phyloP scores from a whole-genome alignment of 805 yeast species.

The Pichia deserticola region DNA sequence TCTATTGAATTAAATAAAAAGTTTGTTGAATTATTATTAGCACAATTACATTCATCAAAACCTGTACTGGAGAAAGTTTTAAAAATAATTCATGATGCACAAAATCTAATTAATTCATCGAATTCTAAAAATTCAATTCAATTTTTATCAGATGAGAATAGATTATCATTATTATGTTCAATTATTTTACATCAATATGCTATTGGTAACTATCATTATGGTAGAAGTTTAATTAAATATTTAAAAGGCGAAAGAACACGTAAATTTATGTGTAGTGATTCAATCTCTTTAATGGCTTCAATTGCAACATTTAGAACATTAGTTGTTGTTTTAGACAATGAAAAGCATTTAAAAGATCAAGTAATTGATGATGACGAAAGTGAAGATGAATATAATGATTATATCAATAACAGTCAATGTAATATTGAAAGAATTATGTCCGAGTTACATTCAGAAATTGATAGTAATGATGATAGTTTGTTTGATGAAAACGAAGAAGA shows the following conservation, averaged over 20 bases:
- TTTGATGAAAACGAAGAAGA: background rate
- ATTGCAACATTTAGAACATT: slow-evolving; percentile 22
- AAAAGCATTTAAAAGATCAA: background rate
- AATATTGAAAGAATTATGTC: too few species aligned
- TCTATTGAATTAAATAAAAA: background rate
- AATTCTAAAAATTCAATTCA: slow-evolving; percentile 3
- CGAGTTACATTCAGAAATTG: too few species aligned
- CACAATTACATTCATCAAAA: background rate
- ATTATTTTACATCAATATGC: slow-evolving; percentile 24
- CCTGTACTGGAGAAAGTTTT: slow-evolving; percentile 7
- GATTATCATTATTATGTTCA: slow-evolving; percentile 25
- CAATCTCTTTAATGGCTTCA: slow-evolving; percentile 24
- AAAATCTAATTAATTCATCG: background rate
- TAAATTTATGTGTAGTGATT: slow-evolving; percentile 11
- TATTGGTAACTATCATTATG: slow-evolving; percentile 15
- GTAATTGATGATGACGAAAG: background rate
- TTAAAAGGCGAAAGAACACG: slow-evolving; percentile 13
- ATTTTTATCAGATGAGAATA: slow-evolving; percentile 23
- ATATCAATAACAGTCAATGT: background rate
- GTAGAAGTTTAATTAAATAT: slow-evolving; percentile 20
- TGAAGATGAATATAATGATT: background rate
- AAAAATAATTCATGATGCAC: background rate
- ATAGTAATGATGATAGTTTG: too few species aligned
- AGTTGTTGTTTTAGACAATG: slow-evolving; percentile 11
- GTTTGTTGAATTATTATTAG: slow-evolving; percentile 1